Evolutionary conservation across 2,329 filamentous ascomycete species (phyloP).

Genomic region (Gliomastix tumulicola): DNA sequence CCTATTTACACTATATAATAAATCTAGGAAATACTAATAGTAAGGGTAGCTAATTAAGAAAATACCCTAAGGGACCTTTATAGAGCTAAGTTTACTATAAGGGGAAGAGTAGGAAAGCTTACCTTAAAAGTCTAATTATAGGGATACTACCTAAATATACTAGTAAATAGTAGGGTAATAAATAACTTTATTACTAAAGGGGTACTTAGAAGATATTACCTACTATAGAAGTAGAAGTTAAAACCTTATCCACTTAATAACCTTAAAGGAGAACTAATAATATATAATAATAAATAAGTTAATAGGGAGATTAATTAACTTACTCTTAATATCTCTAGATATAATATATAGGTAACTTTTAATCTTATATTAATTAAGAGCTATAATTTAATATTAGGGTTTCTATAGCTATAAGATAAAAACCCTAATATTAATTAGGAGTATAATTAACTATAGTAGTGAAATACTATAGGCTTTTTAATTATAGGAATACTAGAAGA

Average conservation of each 20-base stretch:
- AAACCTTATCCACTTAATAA: neutral
- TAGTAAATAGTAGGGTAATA: neutral
- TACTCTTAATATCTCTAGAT: constrained; percentile 1
- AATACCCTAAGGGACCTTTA: neutral
- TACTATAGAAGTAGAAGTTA: neutral
- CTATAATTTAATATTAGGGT: neutral
- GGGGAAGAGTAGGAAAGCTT: neutral
- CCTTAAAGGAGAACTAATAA: neutral
- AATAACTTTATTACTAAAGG: neutral
- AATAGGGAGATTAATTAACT: neutral
- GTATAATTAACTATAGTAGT: neutral
- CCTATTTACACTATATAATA: neutral
- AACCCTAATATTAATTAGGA: neutral
- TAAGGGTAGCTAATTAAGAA: neutral
- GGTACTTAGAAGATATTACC: neutral
- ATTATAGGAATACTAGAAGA: neutral
- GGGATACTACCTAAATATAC: neutral
- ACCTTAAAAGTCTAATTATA: neutral
- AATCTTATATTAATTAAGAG: neutral
- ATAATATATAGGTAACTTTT: neutral
- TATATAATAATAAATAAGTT: neutral
- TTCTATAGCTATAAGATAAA: neutral
- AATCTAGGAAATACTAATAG: neutral
- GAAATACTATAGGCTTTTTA: neutral
- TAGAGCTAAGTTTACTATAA: neutral